A percentile compares a stretch with the other conserved stretches of the same genome.
These are phyloP conservation scores for Phyllostachys edulis DNA, from an alignment of 176 grass and related monocot species.

Conservation along the genomic window DNA sequence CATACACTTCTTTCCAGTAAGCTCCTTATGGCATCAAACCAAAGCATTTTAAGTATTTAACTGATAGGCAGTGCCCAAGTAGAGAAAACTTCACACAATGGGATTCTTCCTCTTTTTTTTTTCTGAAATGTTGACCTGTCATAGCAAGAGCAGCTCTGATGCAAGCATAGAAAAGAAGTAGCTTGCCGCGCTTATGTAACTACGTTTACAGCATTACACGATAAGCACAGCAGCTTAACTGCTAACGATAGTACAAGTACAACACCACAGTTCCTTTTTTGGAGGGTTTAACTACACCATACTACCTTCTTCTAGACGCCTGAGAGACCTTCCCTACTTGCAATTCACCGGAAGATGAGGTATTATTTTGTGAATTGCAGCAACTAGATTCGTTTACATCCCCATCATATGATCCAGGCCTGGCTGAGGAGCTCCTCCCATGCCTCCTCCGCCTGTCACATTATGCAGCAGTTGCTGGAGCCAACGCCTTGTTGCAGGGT, in stretches of 20 bases:
- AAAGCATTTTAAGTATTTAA: not conserved
- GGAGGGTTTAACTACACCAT: conserved; percentile 22
- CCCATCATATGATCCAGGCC: conserved; percentile 86
- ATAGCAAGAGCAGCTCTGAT: conserved; percentile 9
- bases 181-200: not conserved
- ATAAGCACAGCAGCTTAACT: conserved; percentile 5
- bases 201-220: conserved; percentile 27
- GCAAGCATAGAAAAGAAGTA: conserved; percentile 1
- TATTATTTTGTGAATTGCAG: conserved; percentile 40
- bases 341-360: conserved; percentile 22
- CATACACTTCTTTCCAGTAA: not conserved
- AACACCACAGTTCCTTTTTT: conserved; percentile 1
- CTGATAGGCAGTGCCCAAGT: not conserved
- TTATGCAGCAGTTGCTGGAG: conserved; percentile 79
- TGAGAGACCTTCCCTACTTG: conserved; percentile 17
- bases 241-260: not conserved
- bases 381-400: conserved; percentile 34
- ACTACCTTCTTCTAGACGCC: conserved; percentile 31
- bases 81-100: not conserved
- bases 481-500: conserved; percentile 83
- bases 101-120: not conserved
- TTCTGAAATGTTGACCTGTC: not conserved
- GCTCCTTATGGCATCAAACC: not conserved
- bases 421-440: conserved; percentile 62
- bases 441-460: conserved; percentile 48